Base-by-base conservation (phyloP, 108 stramenopile genomes). In the Nitzschia inconspicua region DNA sequence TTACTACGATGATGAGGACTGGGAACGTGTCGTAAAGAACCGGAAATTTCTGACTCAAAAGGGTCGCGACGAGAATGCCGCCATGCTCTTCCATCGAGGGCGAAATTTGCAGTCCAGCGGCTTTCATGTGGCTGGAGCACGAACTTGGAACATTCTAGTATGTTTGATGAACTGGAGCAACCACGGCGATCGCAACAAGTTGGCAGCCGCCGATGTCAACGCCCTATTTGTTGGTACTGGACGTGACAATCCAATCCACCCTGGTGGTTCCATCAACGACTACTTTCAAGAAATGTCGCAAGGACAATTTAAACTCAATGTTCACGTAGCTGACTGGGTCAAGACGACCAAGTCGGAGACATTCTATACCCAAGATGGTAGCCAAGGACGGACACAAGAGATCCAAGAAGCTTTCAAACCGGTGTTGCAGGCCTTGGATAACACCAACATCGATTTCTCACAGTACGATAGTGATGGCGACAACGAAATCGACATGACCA, bases 251-350 rank as follows among this genome's bases (percentile, higher is more conserved):
- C 26, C 18, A n/a, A 2, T 58, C 5, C 40, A 44, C 23, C 72
- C 72, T 10, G 56, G 54, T 9, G 72, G 60, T 9, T 36, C 48
- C 4, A 40, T 75, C 2, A 20, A 61, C 41, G 49, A 49, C 2
- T 77, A 42, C 27, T 44, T 63, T 10, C 25, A 68, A n/a, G 20
- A 41, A n/a, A 63, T 56, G 4, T 64, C 70, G n/a, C 65, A 72
- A 28, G 63, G 63, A 1, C 27, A 57, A 2, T 59, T 58, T 47
- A 22, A 14, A 5, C 20, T 64, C 13, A 18, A 64, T 2, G 63
- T 62, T 22, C 28, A 27, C 3, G 70, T 64, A 19, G 39, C 51
- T 8, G 70, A 63, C 26, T 72, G 70, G 70, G 14, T 43, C 4
- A 18, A 35, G 13, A 51, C 50, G 16, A 50, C 55, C 22, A 43